Evolutionary conservation across 2,329 filamentous ascomycete species (phyloP), one percentile per base, ranked within the genome.

Genomic region (Macroventuria anomochaeta): DNA sequence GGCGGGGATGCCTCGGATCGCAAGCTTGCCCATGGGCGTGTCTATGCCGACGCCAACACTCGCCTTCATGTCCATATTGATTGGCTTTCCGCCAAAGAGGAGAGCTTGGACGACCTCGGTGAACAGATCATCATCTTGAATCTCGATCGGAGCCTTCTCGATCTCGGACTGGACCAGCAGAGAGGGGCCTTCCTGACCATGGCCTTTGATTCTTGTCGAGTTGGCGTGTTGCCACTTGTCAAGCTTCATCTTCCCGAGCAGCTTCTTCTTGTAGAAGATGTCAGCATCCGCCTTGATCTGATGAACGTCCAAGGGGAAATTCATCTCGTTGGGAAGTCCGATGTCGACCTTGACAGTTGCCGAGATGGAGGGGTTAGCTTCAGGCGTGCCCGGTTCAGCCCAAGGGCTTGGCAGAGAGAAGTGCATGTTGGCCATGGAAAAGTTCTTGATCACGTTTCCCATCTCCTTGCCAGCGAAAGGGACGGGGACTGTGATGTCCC

Each of bases 391-490:
- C 0, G 90, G 90, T 15, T 92, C 86, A 2, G 91, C 90, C 65
- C 88, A 84, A 0, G 90, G 89, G 65, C 92, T 86, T 0, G 95
- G 95, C 38, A 99, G 78, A 41, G 85, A 85, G 73, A 99, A 96
- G 65, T 96, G 86, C 33, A 96, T 91, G 69, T 97, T 85, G 2
- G 87, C 85, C 61, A 97, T 79, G 18, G 91, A 89, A 70, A 97
- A 97, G 63, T 95, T 93, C 63, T 88, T 88, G 70, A 99, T 89
- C 13, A 96, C 78, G 60, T 89, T 87, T 61, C 92, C 91, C 65
- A 97, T 88, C 0, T 87, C 87, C 53, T 87, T 85, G 5, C 91
- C 91, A 0, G 91, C 90, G 58, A 97, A 89, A 5, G 91, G 89
- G 6, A 97, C 79, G 3, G 93, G 92, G 0, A 97, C 81, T 0